Evolutionary conservation across 371 early-diverging fungal species (phyloP).

Genomic region (Mortierella sp.): DNA sequence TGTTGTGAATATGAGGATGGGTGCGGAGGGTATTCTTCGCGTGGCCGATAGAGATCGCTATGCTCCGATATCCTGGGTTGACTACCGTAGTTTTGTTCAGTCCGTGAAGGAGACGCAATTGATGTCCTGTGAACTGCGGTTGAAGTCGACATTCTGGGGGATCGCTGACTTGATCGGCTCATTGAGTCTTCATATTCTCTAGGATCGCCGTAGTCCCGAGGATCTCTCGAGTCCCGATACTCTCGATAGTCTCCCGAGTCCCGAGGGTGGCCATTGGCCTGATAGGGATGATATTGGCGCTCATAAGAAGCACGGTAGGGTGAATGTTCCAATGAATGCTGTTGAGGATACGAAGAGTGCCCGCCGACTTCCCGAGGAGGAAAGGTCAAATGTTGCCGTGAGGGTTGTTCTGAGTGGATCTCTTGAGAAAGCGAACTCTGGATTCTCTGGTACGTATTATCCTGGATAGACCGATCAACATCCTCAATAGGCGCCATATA

Average conservation of each 20-base stretch:
- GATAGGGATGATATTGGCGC: slow-evolving; percentile 5
- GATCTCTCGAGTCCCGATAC: slow-evolving; percentile 7
- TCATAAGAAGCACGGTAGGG: slow-evolving; percentile 9
- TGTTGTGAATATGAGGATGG: neutral
- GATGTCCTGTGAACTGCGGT: neutral
- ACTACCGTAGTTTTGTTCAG: slow-evolving; percentile 4
- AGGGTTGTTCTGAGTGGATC: slow-evolving; percentile 11
- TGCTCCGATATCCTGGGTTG: neutral
- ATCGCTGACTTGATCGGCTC: slow-evolving; percentile 1
- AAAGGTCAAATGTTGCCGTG: slow-evolving; percentile 11
- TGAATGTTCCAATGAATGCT: slow-evolving; percentile 3
- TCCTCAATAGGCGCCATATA: slow-evolving; percentile 17
- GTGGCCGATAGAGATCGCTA: neutral
- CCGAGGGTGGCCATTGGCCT: neutral
- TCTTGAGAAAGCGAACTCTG: slow-evolving; percentile 8
- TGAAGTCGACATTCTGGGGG: slow-evolving; percentile 8
- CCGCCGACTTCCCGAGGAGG: neutral
- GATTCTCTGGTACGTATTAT: neutral
- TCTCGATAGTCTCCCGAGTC: slow-evolving; percentile 11
- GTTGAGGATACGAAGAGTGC: slow-evolving; percentile 11
- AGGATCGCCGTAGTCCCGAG: slow-evolving; percentile 1
- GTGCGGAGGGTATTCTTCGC: neutral
- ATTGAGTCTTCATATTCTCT: slow-evolving; percentile 12
- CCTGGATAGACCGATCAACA: neutral
- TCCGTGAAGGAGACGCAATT: neutral